Conservation (phyloP, 2,329 filamentous ascomycete genomes). For the Pseudopyricularia javanii region DNA sequence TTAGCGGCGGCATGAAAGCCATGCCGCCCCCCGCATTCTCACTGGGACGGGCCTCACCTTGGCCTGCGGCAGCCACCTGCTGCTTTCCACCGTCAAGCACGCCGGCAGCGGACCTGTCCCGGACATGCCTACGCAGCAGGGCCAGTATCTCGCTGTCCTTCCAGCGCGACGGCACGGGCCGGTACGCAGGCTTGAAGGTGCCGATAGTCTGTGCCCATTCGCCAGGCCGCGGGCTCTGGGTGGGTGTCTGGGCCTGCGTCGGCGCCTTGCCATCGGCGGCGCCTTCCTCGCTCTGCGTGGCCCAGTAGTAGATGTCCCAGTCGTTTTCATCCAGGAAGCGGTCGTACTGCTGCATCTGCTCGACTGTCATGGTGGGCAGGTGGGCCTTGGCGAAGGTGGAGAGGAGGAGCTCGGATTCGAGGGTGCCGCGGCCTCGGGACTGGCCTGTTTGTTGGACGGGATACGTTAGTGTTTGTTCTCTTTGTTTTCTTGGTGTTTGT, state of each 20-base stretch:
- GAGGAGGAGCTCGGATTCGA: conserved; percentile 90
- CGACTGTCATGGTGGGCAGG: conserved; percentile 58
- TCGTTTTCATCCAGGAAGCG: conserved; percentile 96
- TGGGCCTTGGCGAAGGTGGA: conserved; percentile 84
- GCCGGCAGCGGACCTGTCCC: conserved; percentile 51
- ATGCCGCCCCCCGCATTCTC: conserved; percentile 32
- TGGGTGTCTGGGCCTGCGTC: conserved; percentile 18
- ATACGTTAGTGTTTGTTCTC: not conserved
- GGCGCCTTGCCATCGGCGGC: conserved; percentile 11
- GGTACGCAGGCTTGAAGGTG: conserved; percentile 85
- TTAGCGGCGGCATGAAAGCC: conserved; percentile 44
- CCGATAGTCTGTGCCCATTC: conserved; percentile 97
- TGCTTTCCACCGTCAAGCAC: conserved; percentile 22
- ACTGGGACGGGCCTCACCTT: conserved; percentile 14
- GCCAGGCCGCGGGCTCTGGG: conserved; percentile 34
- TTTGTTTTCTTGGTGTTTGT: not conserved
- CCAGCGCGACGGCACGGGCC: conserved; percentile 82
- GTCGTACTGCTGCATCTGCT: conserved; percentile 76
- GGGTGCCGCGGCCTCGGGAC: conserved; percentile 87
- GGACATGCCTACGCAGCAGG: conserved; percentile 71
- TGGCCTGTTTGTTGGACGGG: conserved; percentile 52
- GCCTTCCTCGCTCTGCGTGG: conserved; percentile 59
- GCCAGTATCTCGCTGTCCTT: conserved; percentile 66
- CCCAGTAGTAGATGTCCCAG: conserved; percentile 99
- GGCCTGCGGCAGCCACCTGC: conserved; percentile 15